Percentiles rank a stretch among this genome's conserved stretches.
These are phyloP conservation scores for Rhytidiadelphus loreus DNA, from an alignment of 225 moss, liverwort and hornwort genomes.

Conservation along the genomic window DNA sequence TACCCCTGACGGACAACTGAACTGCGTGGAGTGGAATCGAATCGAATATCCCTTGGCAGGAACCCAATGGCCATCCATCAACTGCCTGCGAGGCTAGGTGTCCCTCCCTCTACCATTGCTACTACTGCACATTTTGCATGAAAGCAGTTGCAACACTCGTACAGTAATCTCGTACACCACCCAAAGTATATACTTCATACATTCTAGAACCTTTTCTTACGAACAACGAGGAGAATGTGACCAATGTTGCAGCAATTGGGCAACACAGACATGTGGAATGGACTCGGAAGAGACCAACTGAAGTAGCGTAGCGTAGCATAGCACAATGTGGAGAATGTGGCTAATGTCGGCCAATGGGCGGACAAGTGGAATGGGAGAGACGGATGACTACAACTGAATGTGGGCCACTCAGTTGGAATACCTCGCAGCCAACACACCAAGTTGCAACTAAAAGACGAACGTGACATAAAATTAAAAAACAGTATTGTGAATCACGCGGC, in stretches of 20 bases:
- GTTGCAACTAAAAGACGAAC: neutral
- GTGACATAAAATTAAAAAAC: neutral
- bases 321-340: neutral
- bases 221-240: neutral
- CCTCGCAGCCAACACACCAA: neutral
- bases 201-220: neutral
- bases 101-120: neutral
- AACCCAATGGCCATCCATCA: neutral
- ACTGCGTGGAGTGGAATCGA: neutral
- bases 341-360: neutral
- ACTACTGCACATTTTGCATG: neutral
- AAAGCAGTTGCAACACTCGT: neutral
- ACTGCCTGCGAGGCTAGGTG: neutral
- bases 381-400: neutral
- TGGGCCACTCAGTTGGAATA: neutral
- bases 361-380: neutral
- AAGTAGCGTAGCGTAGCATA: no score
- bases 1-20: no score
- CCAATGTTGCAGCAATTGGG: neutral
- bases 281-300: no score
- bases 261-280: neutral
- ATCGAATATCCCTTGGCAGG: neutral
- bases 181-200: no score
- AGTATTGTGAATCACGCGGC: neutral
- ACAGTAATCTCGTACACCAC: neutral